These are phyloP conservation scores for Calonectria henricotiae DNA, from an alignment of 2,329 filamentous ascomycete genomes.

Conservation along the genomic window DNA sequence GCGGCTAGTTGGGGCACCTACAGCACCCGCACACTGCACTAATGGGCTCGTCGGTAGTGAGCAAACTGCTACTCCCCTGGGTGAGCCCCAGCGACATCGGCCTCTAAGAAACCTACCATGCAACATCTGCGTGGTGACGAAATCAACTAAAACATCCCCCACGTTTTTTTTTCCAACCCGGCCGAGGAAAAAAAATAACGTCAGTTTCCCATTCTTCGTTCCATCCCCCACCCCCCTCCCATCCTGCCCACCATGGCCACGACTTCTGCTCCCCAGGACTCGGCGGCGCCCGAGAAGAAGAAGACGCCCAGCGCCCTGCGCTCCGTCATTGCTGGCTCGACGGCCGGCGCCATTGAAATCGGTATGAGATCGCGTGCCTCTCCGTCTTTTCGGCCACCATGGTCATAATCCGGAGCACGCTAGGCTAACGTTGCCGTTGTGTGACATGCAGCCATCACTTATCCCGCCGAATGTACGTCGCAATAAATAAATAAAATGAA, in stretches of 20 bases:
- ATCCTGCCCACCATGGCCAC: too few species aligned
- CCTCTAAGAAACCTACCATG: conserved; percentile 33
- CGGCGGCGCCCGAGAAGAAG: conserved; percentile 53
- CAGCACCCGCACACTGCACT: not conserved
- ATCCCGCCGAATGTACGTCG: conserved; percentile 89
- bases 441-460: conserved; percentile 79
- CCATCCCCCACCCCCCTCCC: conserved; percentile 22
- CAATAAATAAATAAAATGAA: not conserved
- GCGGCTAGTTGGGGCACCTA: not conserved
- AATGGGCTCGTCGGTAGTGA: not conserved
- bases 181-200: conserved; percentile 9
- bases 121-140: conserved; percentile 48
- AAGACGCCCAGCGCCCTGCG: conserved; percentile 82
- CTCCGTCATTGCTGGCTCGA: conserved; percentile 91
- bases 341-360: conserved; percentile 96
- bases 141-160: conserved; percentile 38
- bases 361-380: conserved; percentile 65
- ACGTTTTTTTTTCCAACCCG: conserved; percentile 24
- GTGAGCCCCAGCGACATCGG: conserved; percentile 50
- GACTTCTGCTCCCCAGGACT: conserved; percentile 37
- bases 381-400: not conserved
- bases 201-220: conserved; percentile 11
- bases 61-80: conserved; percentile 14
- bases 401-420: too few species aligned
- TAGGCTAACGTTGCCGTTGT: conserved; percentile 36